A percentile compares a stretch with the other conserved stretches of the same genome.
phyloP scores from a whole-genome alignment of 2,329 filamentous ascomycete genomes.

The Fusarium tricinctum region DNA sequence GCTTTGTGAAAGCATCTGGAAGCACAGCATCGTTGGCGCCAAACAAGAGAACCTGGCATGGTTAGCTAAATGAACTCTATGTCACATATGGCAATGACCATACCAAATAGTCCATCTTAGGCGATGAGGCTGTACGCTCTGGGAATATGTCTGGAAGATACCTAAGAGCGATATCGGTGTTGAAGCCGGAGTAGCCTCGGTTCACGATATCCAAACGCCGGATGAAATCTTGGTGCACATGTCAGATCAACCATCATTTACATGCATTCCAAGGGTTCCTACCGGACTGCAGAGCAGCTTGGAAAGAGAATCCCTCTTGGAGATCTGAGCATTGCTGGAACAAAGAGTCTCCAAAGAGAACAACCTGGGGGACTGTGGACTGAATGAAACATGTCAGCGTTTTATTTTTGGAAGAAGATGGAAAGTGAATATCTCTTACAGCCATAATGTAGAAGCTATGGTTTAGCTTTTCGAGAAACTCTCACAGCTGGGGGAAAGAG shows the following conservation, averaged over 20 bases:
- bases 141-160: conserved; percentile 80
- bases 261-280: conserved; percentile 49
- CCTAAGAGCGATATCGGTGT: conserved; percentile 79
- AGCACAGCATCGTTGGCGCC: conserved; percentile 92
- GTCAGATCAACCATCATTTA: conserved; percentile 5
- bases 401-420: not conserved
- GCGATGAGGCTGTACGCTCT: conserved; percentile 64
- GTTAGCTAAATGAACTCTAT: conserved; percentile 36
- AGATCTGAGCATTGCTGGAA: conserved; percentile 76
- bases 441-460: conserved; percentile 32
- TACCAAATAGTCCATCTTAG: conserved; percentile 77
- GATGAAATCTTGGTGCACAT: conserved; percentile 70
- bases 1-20: conserved; percentile 71
- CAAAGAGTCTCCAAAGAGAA: conserved; percentile 93
- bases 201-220: conserved; percentile 89
- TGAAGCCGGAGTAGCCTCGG: conserved; percentile 89
- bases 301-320: conserved; percentile 79
- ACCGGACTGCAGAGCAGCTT: conserved; percentile 79
- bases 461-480: not conserved
- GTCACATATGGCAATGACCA: conserved; percentile 39
- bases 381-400: conserved; percentile 50
- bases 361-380: conserved; percentile 76
- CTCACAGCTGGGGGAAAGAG: conserved; percentile 16
- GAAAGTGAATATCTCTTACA: conserved; percentile 26
- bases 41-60: conserved; percentile 78